Base-by-base conservation (phyloP, 2,329 filamentous ascomycete species). In the Xenoacremonium recifei region DNA sequence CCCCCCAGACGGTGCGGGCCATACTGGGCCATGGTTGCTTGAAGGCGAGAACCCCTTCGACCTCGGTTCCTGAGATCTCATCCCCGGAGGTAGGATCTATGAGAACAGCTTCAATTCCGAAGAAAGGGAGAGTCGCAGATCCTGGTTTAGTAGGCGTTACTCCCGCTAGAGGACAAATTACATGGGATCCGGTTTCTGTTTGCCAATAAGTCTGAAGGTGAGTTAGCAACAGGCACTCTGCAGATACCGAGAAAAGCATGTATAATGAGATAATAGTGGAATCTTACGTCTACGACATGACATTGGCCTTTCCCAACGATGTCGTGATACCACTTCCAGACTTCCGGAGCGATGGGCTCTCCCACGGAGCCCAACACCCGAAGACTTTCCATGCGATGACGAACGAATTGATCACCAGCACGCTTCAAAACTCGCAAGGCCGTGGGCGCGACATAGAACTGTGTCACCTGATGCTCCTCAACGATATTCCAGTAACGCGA, bases 271-370 rank as follows among this genome's bases (percentile, higher is more conserved):
- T 9, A 31, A 11, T 9, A 31, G 29, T 9, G 9, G 16, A 4
- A 4, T 79, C 88, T 78, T 72, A 93, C 89, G 66, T 96, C 91
- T 36, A 95, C 84, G 64, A 96, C 77, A 60, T 96, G 91, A 34
- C 87, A 85, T 65, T 93, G 82, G 62, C 89, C 84, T 75, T 89
- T 92, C 59, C 91, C 91, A 37, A 96, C 89, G 50, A 84, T 78
- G 65, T 96, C 89, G 62, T 89, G 88, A 69, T 96, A 96, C 91
- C 91, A 96, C 70, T 95, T 96, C 91, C 91, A 96, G 37, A 96
- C 85, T 66, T 96, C 91, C 11, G 91, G 87, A n/a, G 91, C 91
- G 57, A 96, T 96, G 15, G 91, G 91, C 71, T 96, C 91, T 50
- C 91, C 91, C 36, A 96, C 91, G 7, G 90, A 95, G 38, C 90